Conservation (phyloP, 495 filamentous ascomycete genomes). For the Staphylotrichum longicolle region DNA sequence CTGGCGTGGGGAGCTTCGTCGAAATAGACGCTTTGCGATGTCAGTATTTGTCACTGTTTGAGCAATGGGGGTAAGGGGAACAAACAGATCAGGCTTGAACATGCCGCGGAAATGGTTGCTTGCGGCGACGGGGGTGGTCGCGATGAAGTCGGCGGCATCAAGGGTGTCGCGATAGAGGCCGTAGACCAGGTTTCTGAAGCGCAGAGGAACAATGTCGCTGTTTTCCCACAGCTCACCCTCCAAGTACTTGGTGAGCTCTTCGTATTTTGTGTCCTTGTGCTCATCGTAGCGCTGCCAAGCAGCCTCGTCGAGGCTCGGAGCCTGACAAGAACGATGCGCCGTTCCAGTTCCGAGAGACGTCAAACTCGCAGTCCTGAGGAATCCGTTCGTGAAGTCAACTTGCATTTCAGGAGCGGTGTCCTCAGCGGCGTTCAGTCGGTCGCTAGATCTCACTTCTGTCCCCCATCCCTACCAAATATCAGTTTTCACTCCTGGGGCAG, state of each 20-base stretch:
- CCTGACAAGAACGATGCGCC: not conserved
- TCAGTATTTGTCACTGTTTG: too few species aligned
- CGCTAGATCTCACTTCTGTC: not conserved
- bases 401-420: conserved; percentile 4
- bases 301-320: conserved; percentile 26
- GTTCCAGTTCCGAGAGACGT: not conserved
- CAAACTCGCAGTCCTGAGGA: conserved; percentile 16
- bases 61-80: too few species aligned
- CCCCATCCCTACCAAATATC: conserved; percentile 10
- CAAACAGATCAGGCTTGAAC: conserved; percentile 25
- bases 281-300: conserved; percentile 24
- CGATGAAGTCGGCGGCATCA: conserved; percentile 27
- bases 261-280: conserved; percentile 7
- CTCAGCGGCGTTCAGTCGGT: conserved; percentile 11
- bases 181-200: conserved; percentile 10
- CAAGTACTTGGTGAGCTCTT: conserved; percentile 9
- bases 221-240: conserved; percentile 10
- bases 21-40: conserved; percentile 19
- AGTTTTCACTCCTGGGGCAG: too few species aligned
- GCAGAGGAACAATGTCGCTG: not conserved
- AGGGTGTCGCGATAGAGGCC: conserved; percentile 26
- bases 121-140: conserved; percentile 29
- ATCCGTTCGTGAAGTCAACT: conserved; percentile 25
- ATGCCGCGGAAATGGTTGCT: conserved; percentile 23
- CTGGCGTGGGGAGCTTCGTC: conserved; percentile 30